Evolutionary conservation across 169 alveolate species (phyloP).

Genomic region (Cryptosporidium meleagridis): DNA sequence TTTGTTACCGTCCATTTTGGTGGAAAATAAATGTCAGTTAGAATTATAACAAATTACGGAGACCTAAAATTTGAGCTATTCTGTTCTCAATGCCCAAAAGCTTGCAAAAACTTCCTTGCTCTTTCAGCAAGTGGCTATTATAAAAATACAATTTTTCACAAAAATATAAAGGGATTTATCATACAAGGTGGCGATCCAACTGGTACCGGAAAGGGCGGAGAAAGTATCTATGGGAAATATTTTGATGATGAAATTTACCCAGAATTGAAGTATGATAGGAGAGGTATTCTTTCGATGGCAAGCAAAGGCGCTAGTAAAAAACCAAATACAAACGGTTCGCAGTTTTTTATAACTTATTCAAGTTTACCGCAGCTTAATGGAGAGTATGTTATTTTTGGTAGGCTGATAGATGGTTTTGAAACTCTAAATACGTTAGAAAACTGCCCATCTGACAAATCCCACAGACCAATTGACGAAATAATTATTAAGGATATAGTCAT

Average conservation of each 20-base stretch:
- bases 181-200: conserved; percentile 99
- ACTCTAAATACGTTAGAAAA: conserved; percentile 90
- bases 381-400: conserved; percentile 90
- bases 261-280: conserved; percentile 91
- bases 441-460: conserved; percentile 82
- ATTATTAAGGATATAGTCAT: conserved; percentile 76
- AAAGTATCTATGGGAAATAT: conserved; percentile 94
- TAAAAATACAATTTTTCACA: conserved; percentile 87
- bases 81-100: conserved; percentile 86
- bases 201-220: conserved; percentile 98
- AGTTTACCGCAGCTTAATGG: conserved; percentile 93
- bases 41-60: conserved; percentile 65
- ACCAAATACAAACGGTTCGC: conserved; percentile 92
- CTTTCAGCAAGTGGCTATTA: conserved; percentile 89
- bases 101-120: conserved; percentile 89
- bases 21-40: conserved; percentile 62
- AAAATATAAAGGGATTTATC: conserved; percentile 94
- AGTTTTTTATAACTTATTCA: conserved; percentile 92
- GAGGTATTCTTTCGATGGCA: conserved; percentile 93
- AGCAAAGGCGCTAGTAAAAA: conserved; percentile 83
- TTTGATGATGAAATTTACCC: conserved; percentile 96
- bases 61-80: conserved; percentile 71
- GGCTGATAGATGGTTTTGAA: conserved; percentile 92
- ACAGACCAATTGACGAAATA: conserved; percentile 86
- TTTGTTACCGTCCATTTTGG: not conserved